These are phyloP conservation scores for Linnemannia elongata DNA, from an alignment of 192 early-diverging fungal species.

Conservation along the genomic window DNA sequence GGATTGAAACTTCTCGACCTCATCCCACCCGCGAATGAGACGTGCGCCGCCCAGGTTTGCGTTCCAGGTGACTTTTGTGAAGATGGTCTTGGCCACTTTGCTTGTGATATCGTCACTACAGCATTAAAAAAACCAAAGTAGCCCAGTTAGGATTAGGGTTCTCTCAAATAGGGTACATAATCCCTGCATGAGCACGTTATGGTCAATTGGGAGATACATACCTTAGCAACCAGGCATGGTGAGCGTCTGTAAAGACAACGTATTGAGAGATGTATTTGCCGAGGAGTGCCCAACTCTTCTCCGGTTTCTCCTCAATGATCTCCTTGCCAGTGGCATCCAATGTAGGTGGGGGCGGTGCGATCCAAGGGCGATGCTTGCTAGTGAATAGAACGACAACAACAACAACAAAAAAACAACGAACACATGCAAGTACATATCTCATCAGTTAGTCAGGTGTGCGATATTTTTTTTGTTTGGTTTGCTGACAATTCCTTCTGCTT, in stretches of 20 bases:
- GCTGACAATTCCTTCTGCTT: neutral
- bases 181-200: neutral
- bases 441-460: neutral
- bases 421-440: constrained; percentile 4
- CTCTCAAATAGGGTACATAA: neutral
- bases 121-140: neutral
- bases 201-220: constrained; percentile 23
- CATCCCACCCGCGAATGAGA: constrained; percentile 80
- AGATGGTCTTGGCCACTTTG: constrained; percentile 74
- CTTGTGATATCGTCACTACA: constrained; percentile 70
- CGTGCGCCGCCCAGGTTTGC: constrained; percentile 76
- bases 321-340: constrained; percentile 40
- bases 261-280: constrained; percentile 85
- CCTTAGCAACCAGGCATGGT: constrained; percentile 72
- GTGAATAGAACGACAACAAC: neutral
- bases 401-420: neutral
- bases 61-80: constrained; percentile 69
- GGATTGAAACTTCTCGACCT: constrained; percentile 70
- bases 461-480: neutral
- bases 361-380: constrained; percentile 75
- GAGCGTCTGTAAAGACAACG: constrained; percentile 75
- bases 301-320: constrained; percentile 40
- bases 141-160: neutral
- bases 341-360: constrained; percentile 36
- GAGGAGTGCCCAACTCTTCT: constrained; percentile 81